These are phyloP conservation scores for Neurospora cerealis DNA, from an alignment of 495 filamentous ascomycete species.

Conservation along the genomic window DNA sequence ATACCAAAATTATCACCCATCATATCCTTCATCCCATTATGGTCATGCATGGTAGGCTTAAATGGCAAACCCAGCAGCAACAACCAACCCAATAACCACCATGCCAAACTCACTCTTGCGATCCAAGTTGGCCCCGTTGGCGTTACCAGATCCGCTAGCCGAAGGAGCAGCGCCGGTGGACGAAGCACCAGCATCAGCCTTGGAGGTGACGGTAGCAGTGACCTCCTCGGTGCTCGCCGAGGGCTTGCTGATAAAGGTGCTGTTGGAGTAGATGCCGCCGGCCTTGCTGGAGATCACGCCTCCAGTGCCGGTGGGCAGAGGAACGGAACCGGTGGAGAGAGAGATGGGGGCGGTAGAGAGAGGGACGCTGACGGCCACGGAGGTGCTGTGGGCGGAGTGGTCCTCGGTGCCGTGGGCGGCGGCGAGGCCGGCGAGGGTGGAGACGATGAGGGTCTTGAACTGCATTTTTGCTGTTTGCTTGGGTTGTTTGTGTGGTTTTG, in stretches of 20 bases:
- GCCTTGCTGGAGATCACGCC: background rate
- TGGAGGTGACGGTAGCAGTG: background rate
- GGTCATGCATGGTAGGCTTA: slow-evolving; percentile 10
- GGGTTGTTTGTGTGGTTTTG: background rate
- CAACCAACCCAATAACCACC: slow-evolving; percentile 15
- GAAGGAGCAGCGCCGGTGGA: background rate
- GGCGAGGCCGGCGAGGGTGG: slow-evolving; percentile 14
- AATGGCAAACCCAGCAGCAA: slow-evolving; percentile 26
- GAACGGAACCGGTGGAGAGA: background rate
- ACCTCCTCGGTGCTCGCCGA: background rate
- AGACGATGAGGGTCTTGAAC: slow-evolving; percentile 15
- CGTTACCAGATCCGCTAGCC: background rate
- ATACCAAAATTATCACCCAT: background rate
- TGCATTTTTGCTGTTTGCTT: slow-evolving; percentile 12
- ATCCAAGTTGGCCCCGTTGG: background rate
- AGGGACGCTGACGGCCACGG: slow-evolving; percentile 33
- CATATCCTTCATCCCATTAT: background rate
- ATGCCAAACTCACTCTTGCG: slow-evolving; percentile 8
- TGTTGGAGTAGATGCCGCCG: background rate
- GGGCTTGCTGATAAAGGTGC: background rate
- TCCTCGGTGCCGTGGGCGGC: slow-evolving; percentile 1
- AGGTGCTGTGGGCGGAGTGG: background rate
- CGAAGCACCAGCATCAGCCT: background rate
- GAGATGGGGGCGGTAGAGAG: background rate
- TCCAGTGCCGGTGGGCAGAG: background rate